Conservation (phyloP, 2,329 filamentous ascomycete genomes). For the Tolypocladium paradoxum region DNA sequence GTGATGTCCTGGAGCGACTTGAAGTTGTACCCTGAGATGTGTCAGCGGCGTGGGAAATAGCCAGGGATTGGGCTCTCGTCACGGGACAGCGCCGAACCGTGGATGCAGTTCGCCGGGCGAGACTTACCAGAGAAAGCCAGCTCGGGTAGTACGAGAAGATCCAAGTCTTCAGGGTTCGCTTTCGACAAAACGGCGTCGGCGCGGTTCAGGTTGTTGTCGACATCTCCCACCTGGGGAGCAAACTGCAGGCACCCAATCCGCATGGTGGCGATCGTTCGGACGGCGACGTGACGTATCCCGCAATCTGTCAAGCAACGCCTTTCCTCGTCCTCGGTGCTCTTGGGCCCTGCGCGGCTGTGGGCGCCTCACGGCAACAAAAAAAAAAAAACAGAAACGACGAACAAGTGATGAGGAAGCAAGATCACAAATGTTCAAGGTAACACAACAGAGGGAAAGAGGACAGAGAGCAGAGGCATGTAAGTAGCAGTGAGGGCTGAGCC, state of each 20-base stretch:
- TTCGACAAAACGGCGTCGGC: conserved; percentile 53
- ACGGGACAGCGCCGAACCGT: background rate
- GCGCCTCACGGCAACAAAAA: background rate
- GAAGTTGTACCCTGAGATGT: conserved; percentile 63
- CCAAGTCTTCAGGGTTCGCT: conserved; percentile 42
- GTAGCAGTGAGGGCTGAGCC: background rate
- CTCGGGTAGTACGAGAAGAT: conserved; percentile 66
- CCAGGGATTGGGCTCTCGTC: background rate
- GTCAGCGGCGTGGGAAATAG: background rate
- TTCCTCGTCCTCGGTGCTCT: background rate
- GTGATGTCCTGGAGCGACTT: conserved; percentile 54
- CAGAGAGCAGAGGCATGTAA: background rate
- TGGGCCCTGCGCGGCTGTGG: background rate
- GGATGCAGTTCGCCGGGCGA: background rate
- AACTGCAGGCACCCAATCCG: conserved; percentile 64
- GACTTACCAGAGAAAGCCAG: conserved; percentile 59
- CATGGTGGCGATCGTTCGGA: conserved; percentile 31
- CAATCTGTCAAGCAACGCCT: background rate
- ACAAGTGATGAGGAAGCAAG: background rate
- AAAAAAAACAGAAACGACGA: background rate
- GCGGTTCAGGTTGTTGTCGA: conserved; percentile 58
- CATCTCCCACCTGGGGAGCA: conserved; percentile 56
- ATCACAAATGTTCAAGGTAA: background rate
- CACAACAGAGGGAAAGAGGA: background rate
- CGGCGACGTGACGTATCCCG: background rate